A percentile compares a stretch with the other conserved stretches of the same genome.
These are phyloP conservation scores for Penicillium desertorum DNA, from an alignment of 495 filamentous ascomycete genomes.

Conservation along the genomic window DNA sequence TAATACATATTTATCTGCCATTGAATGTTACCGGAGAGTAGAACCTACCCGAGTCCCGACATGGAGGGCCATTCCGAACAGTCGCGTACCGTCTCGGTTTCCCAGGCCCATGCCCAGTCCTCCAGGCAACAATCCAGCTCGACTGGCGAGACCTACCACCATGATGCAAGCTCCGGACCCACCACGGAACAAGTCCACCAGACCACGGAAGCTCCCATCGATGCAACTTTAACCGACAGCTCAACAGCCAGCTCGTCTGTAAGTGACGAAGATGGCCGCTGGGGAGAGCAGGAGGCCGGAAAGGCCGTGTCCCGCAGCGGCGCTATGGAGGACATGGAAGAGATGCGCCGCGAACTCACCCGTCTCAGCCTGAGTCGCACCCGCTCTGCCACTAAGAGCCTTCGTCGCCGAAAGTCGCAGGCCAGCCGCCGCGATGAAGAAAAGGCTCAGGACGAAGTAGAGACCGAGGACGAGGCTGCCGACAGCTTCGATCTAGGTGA, in stretches of 20 bases:
- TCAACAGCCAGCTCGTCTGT: slow-evolving; percentile 26
- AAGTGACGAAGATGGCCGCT: slow-evolving; percentile 55
- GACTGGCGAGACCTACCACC: background rate
- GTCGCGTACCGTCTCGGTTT: background rate
- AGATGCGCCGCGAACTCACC: slow-evolving; percentile 64
- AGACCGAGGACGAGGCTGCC: slow-evolving; percentile 33
- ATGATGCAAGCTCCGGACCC: background rate
- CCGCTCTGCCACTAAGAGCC: slow-evolving; percentile 32
- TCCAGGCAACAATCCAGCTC: slow-evolving; percentile 1
- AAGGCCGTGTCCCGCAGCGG: slow-evolving; percentile 58
- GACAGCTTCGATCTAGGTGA: slow-evolving; percentile 67
- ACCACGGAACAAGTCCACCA: slow-evolving; percentile 8
- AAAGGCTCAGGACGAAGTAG: slow-evolving; percentile 34
- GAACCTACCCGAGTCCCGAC: slow-evolving; percentile 6
- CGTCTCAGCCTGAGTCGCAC: slow-evolving; percentile 55
- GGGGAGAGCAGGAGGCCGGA: slow-evolving; percentile 72
- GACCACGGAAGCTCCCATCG: slow-evolving; percentile 15
- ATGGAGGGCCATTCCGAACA: slow-evolving; percentile 27
- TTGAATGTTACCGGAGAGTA: slow-evolving; percentile 19
- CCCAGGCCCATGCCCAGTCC: background rate
- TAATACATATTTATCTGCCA: slow-evolving; percentile 17
- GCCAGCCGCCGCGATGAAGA: slow-evolving; percentile 39
- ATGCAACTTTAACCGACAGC: slow-evolving; percentile 16
- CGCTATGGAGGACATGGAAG: slow-evolving; percentile 72
- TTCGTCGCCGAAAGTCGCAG: slow-evolving; percentile 26